A percentile compares a stretch with the other conserved stretches of the same genome.
Evolutionary conservation across 352 stramenopile species (phyloP).

Genomic region (Globisporangium megalacanthum): DNA sequence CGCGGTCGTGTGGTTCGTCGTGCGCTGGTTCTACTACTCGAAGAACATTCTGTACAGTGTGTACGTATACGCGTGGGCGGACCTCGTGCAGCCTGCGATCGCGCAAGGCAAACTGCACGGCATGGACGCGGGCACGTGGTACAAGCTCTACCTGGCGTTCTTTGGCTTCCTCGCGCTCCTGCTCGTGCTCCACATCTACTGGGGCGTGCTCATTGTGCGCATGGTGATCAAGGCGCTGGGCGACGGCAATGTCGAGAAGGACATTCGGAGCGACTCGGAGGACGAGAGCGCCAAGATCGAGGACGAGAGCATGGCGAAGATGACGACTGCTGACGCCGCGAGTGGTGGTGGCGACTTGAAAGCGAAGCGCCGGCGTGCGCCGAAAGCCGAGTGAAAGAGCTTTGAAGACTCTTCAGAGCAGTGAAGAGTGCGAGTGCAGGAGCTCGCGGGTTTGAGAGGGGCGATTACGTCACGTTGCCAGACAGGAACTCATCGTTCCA

Average conservation of each 20-base stretch:
- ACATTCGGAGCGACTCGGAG: constrained; percentile 79
- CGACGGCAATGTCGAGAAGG: constrained; percentile 71
- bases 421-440: neutral
- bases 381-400: constrained; percentile 50
- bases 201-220: constrained; percentile 67
- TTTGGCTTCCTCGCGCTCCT: constrained; percentile 54
- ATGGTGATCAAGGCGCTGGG: constrained; percentile 63
- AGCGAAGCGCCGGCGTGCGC: constrained; percentile 49
- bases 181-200: constrained; percentile 70
- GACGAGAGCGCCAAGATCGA: constrained; percentile 36
- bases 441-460: too few relatives aligned
- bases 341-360: constrained; percentile 16
- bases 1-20: constrained; percentile 62
- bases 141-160: constrained; percentile 47
- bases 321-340: constrained; percentile 7
- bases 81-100: constrained; percentile 47
- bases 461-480: too few relatives aligned
- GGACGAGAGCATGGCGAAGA: constrained; percentile 11
- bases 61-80: constrained; percentile 40
- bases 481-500: too few relatives aligned
- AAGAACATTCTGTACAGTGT: constrained; percentile 71
- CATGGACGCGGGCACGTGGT: constrained; percentile 42
- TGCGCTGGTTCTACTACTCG: constrained; percentile 67
- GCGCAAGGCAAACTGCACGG: constrained; percentile 32
- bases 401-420: neutral